Evolutionary conservation across 2,329 filamentous ascomycete genomes (phyloP).

Genomic region (Nigrospora osmanthi): DNA sequence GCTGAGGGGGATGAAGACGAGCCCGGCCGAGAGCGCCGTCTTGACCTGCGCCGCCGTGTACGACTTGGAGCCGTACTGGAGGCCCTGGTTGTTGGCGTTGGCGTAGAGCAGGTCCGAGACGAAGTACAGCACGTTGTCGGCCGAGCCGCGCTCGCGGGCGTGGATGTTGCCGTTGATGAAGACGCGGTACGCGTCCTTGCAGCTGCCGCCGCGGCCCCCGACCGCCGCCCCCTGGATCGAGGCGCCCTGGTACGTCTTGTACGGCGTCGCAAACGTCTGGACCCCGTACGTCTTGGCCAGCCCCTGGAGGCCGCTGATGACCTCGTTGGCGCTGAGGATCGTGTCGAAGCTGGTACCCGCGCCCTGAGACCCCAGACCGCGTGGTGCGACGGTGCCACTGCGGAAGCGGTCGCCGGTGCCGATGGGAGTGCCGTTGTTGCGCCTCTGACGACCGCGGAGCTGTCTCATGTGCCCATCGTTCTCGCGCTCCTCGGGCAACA

Average conservation of each 20-base stretch:
- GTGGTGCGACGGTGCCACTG: constrained; percentile 27
- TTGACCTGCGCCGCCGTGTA: constrained; percentile 45
- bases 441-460: not conserved
- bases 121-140: constrained; percentile 51
- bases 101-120: constrained; percentile 48
- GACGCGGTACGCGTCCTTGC: constrained; percentile 34
- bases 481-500: constrained; percentile 1
- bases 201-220: constrained; percentile 28
- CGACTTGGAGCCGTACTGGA: constrained; percentile 41
- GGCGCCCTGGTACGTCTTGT: constrained; percentile 32
- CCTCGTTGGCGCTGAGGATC: constrained; percentile 32
- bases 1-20: constrained; percentile 43
- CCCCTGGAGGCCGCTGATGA: constrained; percentile 29
- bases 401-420: constrained; percentile 27
- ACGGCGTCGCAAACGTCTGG: constrained; percentile 28
- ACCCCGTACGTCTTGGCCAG: constrained; percentile 30
- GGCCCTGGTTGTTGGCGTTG: constrained; percentile 35
- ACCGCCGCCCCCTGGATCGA: constrained; percentile 30
- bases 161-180: constrained; percentile 48
- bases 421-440: constrained; percentile 12
- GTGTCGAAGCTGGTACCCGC: constrained; percentile 23
- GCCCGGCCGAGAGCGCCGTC: constrained; percentile 40
- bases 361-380: constrained; percentile 30
- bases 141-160: constrained; percentile 48
- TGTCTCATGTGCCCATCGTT: not conserved